Evolutionary conservation across 192 early-diverging fungal species (phyloP).

Genomic region (Backusella tarrabulga): DNA sequence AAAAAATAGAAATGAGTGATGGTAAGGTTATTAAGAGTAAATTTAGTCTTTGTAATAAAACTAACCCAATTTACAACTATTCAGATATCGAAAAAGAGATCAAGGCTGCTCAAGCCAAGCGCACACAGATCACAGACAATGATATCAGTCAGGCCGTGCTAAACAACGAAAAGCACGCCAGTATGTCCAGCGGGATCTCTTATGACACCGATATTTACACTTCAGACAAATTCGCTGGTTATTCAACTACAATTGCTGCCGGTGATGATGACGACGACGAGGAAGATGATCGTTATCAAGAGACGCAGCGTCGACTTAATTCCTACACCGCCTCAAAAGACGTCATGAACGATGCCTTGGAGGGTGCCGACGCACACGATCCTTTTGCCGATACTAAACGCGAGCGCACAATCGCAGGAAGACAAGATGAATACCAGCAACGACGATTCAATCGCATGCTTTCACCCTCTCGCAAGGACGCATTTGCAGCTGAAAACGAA

Average conservation of each 20-base stretch:
- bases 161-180: slow-evolving; percentile 33
- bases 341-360: slow-evolving; percentile 63
- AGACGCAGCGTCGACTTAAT: slow-evolving; percentile 52
- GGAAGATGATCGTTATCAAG: slow-evolving; percentile 36
- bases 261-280: slow-evolving; percentile 58
- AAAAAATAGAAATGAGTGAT: neutral
- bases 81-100: slow-evolving; percentile 56
- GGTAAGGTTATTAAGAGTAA: neutral
- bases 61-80: neutral
- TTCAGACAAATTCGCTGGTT: slow-evolving; percentile 68
- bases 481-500: slow-evolving; percentile 56
- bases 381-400: slow-evolving; percentile 58
- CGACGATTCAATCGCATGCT: slow-evolving; percentile 76
- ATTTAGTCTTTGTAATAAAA: neutral
- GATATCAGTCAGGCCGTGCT: slow-evolving; percentile 46
- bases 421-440: slow-evolving; percentile 86
- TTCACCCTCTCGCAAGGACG: slow-evolving; percentile 80
- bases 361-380: slow-evolving; percentile 53
- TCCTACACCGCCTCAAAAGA: slow-evolving; percentile 84
- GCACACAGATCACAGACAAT: slow-evolving; percentile 32
- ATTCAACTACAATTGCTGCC: slow-evolving; percentile 61
- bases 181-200: slow-evolving; percentile 29
- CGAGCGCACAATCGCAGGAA: slow-evolving; percentile 69
- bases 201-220: slow-evolving; percentile 79
- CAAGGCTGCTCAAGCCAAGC: slow-evolving; percentile 45